phyloP scores from a whole-genome alignment of 2,329 filamentous ascomycete species.

The Aspergillus proliferans region DNA sequence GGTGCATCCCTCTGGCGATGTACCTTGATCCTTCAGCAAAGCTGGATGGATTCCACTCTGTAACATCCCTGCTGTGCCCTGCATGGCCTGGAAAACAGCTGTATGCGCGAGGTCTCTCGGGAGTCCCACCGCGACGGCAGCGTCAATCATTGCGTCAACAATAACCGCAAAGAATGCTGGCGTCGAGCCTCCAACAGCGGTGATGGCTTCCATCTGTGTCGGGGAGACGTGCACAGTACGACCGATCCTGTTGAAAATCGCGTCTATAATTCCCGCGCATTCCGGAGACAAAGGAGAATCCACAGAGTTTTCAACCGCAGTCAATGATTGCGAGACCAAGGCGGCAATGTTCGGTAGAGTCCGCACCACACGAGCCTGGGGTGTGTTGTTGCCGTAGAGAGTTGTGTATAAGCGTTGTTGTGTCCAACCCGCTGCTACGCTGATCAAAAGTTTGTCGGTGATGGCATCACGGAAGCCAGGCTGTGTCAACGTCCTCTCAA shows the following conservation, averaged over 20 bases:
- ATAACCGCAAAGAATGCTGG: slow-evolving; percentile 57
- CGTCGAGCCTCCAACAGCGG: slow-evolving; percentile 55
- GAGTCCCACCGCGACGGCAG: slow-evolving; percentile 57
- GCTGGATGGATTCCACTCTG: slow-evolving; percentile 55
- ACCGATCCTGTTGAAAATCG: slow-evolving; percentile 50
- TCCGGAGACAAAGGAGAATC: slow-evolving; percentile 37
- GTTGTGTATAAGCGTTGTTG: slow-evolving; percentile 33
- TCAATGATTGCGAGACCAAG: slow-evolving; percentile 38
- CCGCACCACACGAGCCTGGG: slow-evolving; percentile 30
- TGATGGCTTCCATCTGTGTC: slow-evolving; percentile 51
- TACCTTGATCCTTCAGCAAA: slow-evolving; percentile 54
- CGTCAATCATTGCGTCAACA: slow-evolving; percentile 55
- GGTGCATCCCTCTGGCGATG: slow-evolving; percentile 58
- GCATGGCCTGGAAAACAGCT: slow-evolving; percentile 59
- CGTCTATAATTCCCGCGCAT: slow-evolving; percentile 27
- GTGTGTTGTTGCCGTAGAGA: slow-evolving; percentile 24
- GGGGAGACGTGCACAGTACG: slow-evolving; percentile 47
- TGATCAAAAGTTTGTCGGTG: slow-evolving; percentile 45
- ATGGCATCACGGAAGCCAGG: slow-evolving; percentile 36
- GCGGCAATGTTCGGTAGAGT: slow-evolving; percentile 44
- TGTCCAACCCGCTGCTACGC: slow-evolving; percentile 48
- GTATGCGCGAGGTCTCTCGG: slow-evolving; percentile 53
- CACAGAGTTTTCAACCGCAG: slow-evolving; percentile 45
- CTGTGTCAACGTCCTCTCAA: slow-evolving; percentile 33
- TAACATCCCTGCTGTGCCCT: slow-evolving; percentile 54